Percentiles rank a stretch among this genome's conserved stretches.
Evolutionary conservation across 345 rosid species (phyloP).

Genomic region (Anastatica hierochuntica): DNA sequence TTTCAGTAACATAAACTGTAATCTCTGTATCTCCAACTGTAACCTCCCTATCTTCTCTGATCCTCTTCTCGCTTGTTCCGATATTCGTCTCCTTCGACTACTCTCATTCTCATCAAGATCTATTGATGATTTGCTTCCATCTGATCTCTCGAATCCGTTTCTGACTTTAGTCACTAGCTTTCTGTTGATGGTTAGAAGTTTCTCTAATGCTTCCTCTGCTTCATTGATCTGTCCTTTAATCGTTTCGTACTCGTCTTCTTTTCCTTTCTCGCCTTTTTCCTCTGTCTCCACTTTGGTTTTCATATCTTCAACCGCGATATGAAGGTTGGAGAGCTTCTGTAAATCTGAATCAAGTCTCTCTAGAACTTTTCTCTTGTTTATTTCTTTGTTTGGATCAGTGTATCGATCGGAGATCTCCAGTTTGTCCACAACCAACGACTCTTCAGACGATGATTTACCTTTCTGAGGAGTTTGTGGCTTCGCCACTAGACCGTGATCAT

Average conservation of each 20-base stretch:
- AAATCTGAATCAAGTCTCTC: slow-evolving; percentile 87
- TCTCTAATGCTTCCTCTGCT: slow-evolving; percentile 53
- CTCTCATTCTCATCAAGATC: slow-evolving; percentile 40
- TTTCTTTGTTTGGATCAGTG: slow-evolving; percentile 46
- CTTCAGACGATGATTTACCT: slow-evolving; percentile 44
- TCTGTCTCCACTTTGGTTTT: slow-evolving; percentile 58
- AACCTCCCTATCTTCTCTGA: slow-evolving; percentile 81
- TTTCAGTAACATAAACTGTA: slow-evolving; percentile 66
- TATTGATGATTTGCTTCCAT: slow-evolving; percentile 41
- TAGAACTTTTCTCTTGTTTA: slow-evolving; percentile 55
- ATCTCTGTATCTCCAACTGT: slow-evolving; percentile 84
- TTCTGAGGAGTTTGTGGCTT: slow-evolving; percentile 34
- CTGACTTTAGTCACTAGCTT: slow-evolving; percentile 47
- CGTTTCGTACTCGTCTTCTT: slow-evolving; percentile 52
- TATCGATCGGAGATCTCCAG: slow-evolving; percentile 55
- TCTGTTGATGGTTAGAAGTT: slow-evolving; percentile 50
- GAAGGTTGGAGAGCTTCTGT: slow-evolving; percentile 75
- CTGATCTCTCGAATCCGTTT: slow-evolving; percentile 32
- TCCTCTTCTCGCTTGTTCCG: slow-evolving; percentile 73
- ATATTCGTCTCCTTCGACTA: slow-evolving; percentile 35
- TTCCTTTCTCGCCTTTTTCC: slow-evolving; percentile 50
- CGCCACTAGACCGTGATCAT: slow-evolving; percentile 43
- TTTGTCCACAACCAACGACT: slow-evolving; percentile 65
- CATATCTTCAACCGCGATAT: slow-evolving; percentile 69
- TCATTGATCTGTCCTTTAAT: slow-evolving; percentile 76